Base-by-base conservation (phyloP, 116 monocot genomes). In the Trichopus zeylanicus region DNA sequence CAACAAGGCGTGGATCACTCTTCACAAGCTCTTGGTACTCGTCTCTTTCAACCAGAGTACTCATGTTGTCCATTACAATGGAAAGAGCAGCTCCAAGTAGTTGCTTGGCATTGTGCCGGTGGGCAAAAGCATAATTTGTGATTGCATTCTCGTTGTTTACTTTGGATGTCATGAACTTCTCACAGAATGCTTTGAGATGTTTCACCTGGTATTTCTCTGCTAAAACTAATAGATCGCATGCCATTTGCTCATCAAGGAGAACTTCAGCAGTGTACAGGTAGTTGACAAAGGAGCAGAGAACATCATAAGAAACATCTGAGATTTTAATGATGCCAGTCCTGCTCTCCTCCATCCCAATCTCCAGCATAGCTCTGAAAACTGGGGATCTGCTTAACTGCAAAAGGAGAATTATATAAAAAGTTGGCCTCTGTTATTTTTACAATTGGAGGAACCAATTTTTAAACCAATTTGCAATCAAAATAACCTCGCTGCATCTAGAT, bases 201-300 rank as follows among this genome's bases (percentile, higher is more conserved):
- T 91, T 97, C 46, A 97, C 97, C 38, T 97, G 91, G 59, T 97
- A 97, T 61, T 91, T 91, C 65, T 97, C 95, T 0, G 91, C 91
- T 30, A 97, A 57, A 3, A 91, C 48, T 29, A 97, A 62, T 3
- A 97, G 77, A 11, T 97, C 73, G 4, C 78, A 81, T 1, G 84
- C 91, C 74, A 84, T 73, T 46, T 81, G 79, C 68, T 97, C 97
- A 27, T 97, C 91, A 4, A 97, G 81, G 52, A 79, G 74, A 5
- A 55, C 74, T 51, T 97, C 97, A 48, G 97, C 84, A 4, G 84
- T 97, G 84, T 97, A 97, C 63, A 97, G 34, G 61, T 87, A 91
- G 34, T 87, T 73, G 8, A 91, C 68, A 52, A 97, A 97, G 19
- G 87, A 54, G 3, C 86, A 71, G n/a, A 95, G 95, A 12, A 77